Evolutionary conservation across 805 yeast genomes (phyloP).

Genomic region (Lipomyces yamanashiensis): DNA sequence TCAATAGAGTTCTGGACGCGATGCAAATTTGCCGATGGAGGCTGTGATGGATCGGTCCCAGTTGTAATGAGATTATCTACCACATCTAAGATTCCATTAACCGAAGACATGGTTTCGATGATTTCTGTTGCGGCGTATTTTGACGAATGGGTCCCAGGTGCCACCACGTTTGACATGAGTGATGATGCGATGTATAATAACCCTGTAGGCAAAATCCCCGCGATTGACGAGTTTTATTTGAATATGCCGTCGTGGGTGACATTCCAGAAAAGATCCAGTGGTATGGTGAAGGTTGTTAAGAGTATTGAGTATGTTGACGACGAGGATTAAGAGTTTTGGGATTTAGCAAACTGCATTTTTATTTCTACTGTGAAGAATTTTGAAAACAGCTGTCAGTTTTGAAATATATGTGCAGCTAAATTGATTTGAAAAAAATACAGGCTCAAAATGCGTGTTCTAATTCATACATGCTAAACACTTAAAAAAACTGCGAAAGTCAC

Average conservation of each 20-base stretch:
- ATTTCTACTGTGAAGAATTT: no score
- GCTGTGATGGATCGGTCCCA: conserved; percentile 20
- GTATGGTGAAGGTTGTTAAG: conserved; percentile 64
- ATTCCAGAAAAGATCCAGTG: conserved; percentile 65
- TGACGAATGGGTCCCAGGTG: conserved; percentile 65
- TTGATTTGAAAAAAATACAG: no score
- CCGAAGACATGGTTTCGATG: conserved; percentile 3
- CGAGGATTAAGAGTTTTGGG: conserved; percentile 58
- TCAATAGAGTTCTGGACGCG: conserved; percentile 26
- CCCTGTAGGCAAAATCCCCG: conserved; percentile 59
- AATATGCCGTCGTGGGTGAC: conserved; percentile 70
- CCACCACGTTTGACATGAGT: not conserved
- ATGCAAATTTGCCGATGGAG: conserved; percentile 14
- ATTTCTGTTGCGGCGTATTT: conserved; percentile 63
- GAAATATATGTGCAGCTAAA: no score
- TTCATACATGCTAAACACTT: no score
- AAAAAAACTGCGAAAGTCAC: no score
- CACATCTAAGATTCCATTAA: not conserved
- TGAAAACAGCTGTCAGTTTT: no score
- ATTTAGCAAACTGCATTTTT: no score
- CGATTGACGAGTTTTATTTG: conserved; percentile 68
- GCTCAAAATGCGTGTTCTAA: no score
- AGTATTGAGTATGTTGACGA: conserved; percentile 46
- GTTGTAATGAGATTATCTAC: conserved; percentile 9
- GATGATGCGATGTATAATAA: not conserved